A percentile compares a stretch with the other conserved stretches of the same genome.
Evolutionary conservation across 176 grass and related monocot species (phyloP).

Genomic region (Oropetium thomaeum): DNA sequence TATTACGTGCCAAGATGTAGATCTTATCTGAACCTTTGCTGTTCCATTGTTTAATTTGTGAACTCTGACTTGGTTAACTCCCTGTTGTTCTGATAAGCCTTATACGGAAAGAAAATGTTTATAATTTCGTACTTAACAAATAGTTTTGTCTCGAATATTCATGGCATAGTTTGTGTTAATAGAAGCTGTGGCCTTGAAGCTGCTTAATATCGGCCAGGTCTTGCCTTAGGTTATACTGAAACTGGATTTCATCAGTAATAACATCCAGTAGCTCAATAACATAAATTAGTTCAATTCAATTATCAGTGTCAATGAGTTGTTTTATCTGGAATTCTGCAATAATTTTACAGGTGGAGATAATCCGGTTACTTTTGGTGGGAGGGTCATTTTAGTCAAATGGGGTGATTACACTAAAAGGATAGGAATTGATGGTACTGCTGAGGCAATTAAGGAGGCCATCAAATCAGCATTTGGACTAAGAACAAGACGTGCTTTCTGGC

Average conservation of each 20-base stretch:
- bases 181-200: background rate
- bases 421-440: conserved; percentile 83
- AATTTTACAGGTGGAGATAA: conserved; percentile 66
- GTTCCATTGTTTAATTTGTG: background rate
- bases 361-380: conserved; percentile 60
- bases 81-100: conserved; percentile 14
- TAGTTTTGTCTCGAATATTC: background rate
- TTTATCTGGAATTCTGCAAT: conserved; percentile 7
- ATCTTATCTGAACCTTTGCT: conserved; percentile 14
- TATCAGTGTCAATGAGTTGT: conserved; percentile 13
- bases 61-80: conserved; percentile 12
- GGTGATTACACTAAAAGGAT: conserved; percentile 89
- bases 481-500: conserved; percentile 95
- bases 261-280: background rate
- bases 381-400: conserved; percentile 94
- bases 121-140: background rate
- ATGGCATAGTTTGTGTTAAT: conserved; percentile 11
- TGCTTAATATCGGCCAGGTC: background rate
- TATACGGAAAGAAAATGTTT: background rate
- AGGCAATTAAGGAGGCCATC: conserved; percentile 95
- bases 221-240: background rate
- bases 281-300: conserved; percentile 9
- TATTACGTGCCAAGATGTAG: background rate
- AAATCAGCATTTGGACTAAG: conserved; percentile 90
- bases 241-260: background rate